Conservation (phyloP, 805 yeast genomes). For the Dipodascopsis uninucleata region DNA sequence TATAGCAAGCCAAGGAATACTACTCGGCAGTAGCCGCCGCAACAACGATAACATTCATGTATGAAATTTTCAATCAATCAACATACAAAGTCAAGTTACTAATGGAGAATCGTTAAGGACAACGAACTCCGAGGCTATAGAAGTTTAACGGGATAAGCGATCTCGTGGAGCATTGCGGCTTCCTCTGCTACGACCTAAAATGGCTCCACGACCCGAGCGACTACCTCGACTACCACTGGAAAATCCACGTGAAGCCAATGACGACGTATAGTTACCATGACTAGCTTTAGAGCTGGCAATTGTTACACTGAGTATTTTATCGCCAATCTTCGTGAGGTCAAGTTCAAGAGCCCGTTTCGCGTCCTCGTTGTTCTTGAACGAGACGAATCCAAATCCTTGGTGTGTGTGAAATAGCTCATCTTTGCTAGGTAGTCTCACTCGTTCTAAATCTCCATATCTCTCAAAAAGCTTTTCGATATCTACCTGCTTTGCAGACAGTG, state of each 20-base stretch:
- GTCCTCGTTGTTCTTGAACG: conserved; percentile 43
- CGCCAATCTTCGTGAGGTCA: conserved; percentile 44
- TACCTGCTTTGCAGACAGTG: conserved; percentile 44
- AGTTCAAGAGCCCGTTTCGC: conserved; percentile 48
- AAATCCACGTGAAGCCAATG: no score
- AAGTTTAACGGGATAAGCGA: no score
- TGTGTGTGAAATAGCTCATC: conserved; percentile 37
- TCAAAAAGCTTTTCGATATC: conserved; percentile 44
- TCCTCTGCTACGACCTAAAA: no score
- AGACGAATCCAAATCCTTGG: conserved; percentile 66
- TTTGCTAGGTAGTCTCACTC: conserved; percentile 42
- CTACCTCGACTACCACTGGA: not conserved
- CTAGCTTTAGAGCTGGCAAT: conserved; percentile 39
- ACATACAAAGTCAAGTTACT: no score
- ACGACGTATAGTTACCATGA: no score
- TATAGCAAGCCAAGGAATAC: no score
- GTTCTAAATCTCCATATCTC: conserved; percentile 52
- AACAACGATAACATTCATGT: no score
- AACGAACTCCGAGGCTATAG: no score
- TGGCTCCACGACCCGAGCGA: conserved; percentile 1
- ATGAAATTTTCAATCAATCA: no score
- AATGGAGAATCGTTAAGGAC: no score
- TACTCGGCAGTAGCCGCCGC: no score
- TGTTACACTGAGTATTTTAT: conserved; percentile 48
- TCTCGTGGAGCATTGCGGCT: no score